Evolutionary conservation across 2,329 filamentous ascomycete genomes (phyloP), one percentile per base, ranked within the genome.

Genomic region (Cladophialophora psammophila): DNA sequence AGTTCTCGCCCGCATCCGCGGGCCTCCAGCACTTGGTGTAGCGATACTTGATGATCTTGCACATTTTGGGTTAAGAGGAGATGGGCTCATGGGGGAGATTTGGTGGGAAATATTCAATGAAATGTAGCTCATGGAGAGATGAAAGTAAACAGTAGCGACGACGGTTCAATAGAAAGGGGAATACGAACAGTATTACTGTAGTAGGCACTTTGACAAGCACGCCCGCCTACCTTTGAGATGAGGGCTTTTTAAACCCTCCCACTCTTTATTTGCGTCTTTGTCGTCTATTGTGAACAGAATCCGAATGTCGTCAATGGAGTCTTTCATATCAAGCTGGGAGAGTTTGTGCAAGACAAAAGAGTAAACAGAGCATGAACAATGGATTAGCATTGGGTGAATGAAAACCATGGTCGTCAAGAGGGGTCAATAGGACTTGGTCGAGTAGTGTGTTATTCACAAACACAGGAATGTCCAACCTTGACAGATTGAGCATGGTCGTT

Each of bases 41-140:
- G 26, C 42, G n/a, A 45, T 54, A 66, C 45, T 50, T 50, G 31
- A 66, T 38, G 45, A 58, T 40, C 45, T 66, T 66, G 64, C 64
- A 66, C 64, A 66, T 66, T 5, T 57, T 59, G 62, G 48, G n/a
- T 1, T 3, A 38, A 26, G 13, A 26, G 42, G 38, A 45, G 15
- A 54, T 26, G 42, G 2, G 52, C n/a, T 54, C 52, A 38, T 45
- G 50, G 18, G 12, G 9, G n/a, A 53, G 18, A 6, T 31, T 36
- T 20, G 32, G 34, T 26, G 35, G 18, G 34, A n/a, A 20, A 48
- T 40, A 56, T 45, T 34, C 38, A 40, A 18, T 20, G 32, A n/a
- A 35, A 26, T 26, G 5, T 50, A 6, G 26, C 13, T 5, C 1
- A 50, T 9, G 12, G 45, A 26, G 45, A 26, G 45, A 50, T 12